Conservation (phyloP, 2,329 filamentous ascomycete genomes). For the Coniochaeta prunicola region DNA sequence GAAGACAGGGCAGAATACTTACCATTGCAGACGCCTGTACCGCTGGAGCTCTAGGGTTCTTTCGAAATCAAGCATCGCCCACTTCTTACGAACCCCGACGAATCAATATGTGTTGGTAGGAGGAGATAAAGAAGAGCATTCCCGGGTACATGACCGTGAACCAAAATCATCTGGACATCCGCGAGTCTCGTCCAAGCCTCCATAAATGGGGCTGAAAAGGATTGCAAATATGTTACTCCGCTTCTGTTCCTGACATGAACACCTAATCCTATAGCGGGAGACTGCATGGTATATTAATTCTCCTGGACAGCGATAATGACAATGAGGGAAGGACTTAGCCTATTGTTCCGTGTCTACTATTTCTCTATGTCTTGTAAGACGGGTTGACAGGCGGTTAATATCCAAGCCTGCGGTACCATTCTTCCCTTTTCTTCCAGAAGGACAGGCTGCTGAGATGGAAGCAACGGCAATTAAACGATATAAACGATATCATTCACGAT, state of each 20-base stretch:
- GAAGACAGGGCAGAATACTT: no score
- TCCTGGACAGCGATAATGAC: background rate
- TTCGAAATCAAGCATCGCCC: no score
- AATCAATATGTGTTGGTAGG: no score
- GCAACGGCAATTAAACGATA: background rate
- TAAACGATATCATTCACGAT: no score
- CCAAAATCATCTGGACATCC: no score
- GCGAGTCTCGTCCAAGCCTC: no score
- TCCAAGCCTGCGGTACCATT: background rate
- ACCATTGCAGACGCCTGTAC: no score
- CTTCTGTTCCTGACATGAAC: background rate
- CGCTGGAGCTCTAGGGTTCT: no score
- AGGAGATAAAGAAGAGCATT: no score
- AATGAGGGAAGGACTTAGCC: background rate
- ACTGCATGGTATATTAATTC: background rate
- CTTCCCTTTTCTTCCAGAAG: background rate
- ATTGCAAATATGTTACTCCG: slow-evolving; percentile 12
- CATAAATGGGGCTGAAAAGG: background rate
- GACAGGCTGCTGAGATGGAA: background rate
- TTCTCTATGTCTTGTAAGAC: background rate
- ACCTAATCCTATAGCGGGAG: background rate
- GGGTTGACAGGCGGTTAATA: background rate
- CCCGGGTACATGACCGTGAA: no score
- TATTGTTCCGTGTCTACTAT: background rate
- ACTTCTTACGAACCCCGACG: no score